Evolutionary conservation across 2,329 filamentous ascomycete genomes (phyloP), one percentile per base, ranked within the genome.

Genomic region (Fusarium haematococcum): DNA sequence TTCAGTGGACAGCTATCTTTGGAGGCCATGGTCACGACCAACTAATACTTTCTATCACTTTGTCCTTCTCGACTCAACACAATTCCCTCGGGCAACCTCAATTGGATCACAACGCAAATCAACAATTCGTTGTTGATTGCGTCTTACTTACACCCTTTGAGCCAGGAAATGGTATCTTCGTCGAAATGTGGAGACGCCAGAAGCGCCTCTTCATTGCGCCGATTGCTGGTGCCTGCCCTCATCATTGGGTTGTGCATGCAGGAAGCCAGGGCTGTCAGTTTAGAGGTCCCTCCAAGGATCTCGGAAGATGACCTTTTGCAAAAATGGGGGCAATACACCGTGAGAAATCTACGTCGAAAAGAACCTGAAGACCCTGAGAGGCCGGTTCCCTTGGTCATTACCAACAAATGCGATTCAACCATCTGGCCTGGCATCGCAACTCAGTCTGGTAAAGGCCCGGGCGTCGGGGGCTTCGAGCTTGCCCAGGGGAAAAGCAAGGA

Each of bases 361-460:
- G 68, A 75, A 48, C 56, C 67, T 33, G 66, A 69, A 52, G 69
- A 77, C 35, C 80, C 82, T 1, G 77, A 78, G 33, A 76, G 81
- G 20, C 77, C 76, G 63, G 83, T 90, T 43, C 92, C 92, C 8
- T 84, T 97, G 30, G 85, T 90, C 8, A 86, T 97, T 65, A 92
- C 90, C 68, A 97, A 96, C 83, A 87, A 88, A 65, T 97, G 94
- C 78, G 85, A 86, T 11, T 89, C 93, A 23, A 90, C 88, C 1
- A 90, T 97, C 72, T 96, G 93, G 89, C 94, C 94, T 1, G 94
- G 91, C 11, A 90, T 97, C 69, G 88, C 89, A 16, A 95, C 93
- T 0, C 93, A 95, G 78, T 87, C 89, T 56, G 94, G 94, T 25
- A 89, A 88, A 16, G 92, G 91, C 1, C 93, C 94, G 8, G 86